phyloP scores from a whole-genome alignment of 768 basidiomycete genomes.

The Auricularia heimuer region DNA sequence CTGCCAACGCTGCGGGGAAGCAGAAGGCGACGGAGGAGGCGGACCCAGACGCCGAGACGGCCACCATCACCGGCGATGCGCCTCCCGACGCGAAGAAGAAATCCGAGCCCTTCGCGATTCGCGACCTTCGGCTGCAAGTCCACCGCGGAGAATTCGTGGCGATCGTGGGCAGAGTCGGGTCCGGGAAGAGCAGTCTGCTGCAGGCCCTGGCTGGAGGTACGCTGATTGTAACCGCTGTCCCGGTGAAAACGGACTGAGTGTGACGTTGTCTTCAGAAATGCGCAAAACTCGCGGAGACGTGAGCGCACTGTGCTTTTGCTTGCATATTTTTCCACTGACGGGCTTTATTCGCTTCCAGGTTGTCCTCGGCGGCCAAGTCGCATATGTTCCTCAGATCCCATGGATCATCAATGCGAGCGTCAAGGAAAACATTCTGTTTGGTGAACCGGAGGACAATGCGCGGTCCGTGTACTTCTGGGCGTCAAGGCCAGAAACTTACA shows the following conservation, averaged over 20 bases:
- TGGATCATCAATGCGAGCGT: constrained; percentile 65
- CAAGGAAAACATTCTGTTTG: constrained; percentile 67
- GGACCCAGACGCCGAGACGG: no score
- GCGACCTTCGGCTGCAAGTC: constrained; percentile 35
- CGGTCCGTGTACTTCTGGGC: constrained; percentile 24
- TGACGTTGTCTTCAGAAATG: constrained; percentile 38
- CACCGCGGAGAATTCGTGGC: constrained; percentile 53
- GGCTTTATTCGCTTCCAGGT: constrained; percentile 23
- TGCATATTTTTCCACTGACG: not conserved
- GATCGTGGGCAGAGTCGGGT: constrained; percentile 64
- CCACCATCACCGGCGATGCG: no score
- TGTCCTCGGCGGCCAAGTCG: constrained; percentile 42
- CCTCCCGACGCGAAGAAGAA: constrained; percentile 7
- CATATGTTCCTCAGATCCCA: constrained; percentile 50
- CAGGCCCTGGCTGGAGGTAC: constrained; percentile 41
- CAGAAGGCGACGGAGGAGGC: not conserved
- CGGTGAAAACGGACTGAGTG: no score
- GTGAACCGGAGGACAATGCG: constrained; percentile 49
- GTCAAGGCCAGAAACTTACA: not conserved
- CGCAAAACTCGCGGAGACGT: constrained; percentile 48
- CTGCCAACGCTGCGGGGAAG: not conserved
- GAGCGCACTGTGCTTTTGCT: constrained; percentile 13
- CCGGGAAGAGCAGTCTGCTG: constrained; percentile 40
- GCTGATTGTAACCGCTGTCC: not conserved
- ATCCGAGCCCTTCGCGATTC: constrained; percentile 39